phyloP scores from a whole-genome alignment of 2,329 filamentous ascomycete species.

The Fusarium coicis region DNA sequence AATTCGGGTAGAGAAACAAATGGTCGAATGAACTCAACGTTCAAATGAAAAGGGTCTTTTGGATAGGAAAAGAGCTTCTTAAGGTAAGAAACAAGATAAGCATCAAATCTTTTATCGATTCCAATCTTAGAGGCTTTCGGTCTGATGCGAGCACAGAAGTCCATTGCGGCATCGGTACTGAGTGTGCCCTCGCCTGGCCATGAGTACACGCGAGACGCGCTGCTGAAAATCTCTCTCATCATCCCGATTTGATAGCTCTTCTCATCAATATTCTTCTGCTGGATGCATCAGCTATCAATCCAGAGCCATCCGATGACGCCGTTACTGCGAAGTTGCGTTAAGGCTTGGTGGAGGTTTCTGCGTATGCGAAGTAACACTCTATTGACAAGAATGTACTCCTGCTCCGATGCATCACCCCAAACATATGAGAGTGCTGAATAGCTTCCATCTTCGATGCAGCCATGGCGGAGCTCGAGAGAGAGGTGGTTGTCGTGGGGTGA shows the following conservation, averaged over 20 bases:
- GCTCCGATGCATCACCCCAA: neutral
- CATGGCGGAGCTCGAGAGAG: neutral
- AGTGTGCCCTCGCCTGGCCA: neutral
- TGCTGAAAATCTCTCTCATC: neutral
- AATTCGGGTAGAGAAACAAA: neutral
- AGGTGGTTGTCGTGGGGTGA: fast-evolving
- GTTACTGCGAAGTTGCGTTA: neutral
- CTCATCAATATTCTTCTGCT: neutral
- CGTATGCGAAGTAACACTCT: neutral
- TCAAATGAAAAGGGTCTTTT: neutral
- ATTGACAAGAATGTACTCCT: neutral
- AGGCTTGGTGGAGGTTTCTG: neutral
- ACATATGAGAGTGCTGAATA: neutral
- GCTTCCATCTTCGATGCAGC: neutral
- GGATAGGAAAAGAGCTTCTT: neutral
- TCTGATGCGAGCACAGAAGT: neutral
- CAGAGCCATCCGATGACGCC: neutral
- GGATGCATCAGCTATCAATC: neutral
- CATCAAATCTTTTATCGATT: fast-evolving
- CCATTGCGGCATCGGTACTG: neutral
- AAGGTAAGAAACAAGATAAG: fast-evolving
- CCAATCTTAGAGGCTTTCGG: neutral
- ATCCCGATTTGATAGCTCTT: neutral
- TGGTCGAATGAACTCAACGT: fast-evolving
- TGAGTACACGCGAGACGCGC: neutral